A percentile compares a stretch with the other conserved stretches of the same genome.
Conservation (phyloP, 1,284 basidiomycete species). For the Tilletia horrida region DNA sequence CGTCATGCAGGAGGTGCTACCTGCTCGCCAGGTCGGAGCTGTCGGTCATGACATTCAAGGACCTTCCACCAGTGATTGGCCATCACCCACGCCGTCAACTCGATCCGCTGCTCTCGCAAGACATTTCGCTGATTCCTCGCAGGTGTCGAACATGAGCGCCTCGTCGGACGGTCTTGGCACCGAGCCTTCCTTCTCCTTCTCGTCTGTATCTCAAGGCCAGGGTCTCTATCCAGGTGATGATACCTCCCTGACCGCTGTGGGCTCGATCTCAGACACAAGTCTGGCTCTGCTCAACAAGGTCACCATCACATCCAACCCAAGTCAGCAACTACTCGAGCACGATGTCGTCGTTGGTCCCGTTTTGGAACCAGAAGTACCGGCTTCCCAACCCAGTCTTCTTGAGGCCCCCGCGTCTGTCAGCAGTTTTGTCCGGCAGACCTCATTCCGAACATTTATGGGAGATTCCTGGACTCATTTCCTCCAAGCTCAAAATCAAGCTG, state of each 20-base stretch:
- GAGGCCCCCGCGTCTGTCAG: not conserved
- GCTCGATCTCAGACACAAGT: not conserved
- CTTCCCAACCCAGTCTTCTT: not conserved
- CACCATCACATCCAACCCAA: not conserved
- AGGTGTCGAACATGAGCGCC: not conserved
- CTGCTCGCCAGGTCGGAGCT: not conserved
- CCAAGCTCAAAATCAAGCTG: slow-evolving; percentile 4
- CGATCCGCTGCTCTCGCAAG: slow-evolving; percentile 5
- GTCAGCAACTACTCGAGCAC: not conserved
- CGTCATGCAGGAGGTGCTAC: not conserved
- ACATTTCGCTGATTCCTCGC: slow-evolving; percentile 7
- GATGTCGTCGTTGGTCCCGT: not conserved
- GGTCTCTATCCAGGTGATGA: not conserved
- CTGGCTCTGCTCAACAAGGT: slow-evolving; percentile 1
- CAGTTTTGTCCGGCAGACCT: slow-evolving; percentile 11
- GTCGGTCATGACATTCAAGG: not conserved
- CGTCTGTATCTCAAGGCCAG: not conserved
- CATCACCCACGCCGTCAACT: not conserved
- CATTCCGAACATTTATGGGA: slow-evolving; percentile 12
- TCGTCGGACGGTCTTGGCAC: not conserved
- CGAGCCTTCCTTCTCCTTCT: slow-evolving; percentile 16
- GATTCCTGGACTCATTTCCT: slow-evolving; percentile 1
- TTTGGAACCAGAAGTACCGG: not conserved
- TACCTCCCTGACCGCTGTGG: not conserved
- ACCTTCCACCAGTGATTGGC: not conserved